Percentiles rank a stretch among this genome's conserved stretches.
phyloP scores from a whole-genome alignment of 768 basidiomycete genomes.

The Rhodotorula graminis region DNA sequence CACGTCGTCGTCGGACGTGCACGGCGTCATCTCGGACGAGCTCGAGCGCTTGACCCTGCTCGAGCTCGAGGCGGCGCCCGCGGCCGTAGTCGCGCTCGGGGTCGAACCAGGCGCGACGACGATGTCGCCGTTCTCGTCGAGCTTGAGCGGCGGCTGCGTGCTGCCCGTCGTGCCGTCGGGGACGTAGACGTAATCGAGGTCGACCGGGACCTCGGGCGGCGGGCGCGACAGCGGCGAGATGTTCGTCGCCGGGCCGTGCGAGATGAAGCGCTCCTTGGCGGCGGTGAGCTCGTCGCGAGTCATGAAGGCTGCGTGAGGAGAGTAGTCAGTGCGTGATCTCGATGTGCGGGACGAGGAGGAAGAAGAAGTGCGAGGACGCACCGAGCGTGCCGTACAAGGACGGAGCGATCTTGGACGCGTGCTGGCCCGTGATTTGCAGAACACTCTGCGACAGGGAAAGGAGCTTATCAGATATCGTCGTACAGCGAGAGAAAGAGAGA shows the following conservation, averaged over 20 bases:
- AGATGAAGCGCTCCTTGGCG: not conserved
- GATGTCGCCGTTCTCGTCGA: no score
- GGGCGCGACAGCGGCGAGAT: conserved; percentile 12
- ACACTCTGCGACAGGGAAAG: not conserved
- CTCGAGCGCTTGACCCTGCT: no score
- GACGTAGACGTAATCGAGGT: not conserved
- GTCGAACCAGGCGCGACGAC: no score
- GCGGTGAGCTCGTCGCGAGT: not conserved
- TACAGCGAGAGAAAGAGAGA: no score
- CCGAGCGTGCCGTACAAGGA: not conserved
- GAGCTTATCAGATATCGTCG: not conserved
- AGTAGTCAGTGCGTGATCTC: not conserved
- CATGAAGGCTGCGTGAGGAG: not conserved
- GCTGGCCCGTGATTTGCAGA: conserved; percentile 2
- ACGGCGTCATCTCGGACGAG: no score
- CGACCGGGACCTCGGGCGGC: not conserved
- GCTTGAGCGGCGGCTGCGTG: no score
- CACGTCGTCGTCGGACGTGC: no score
- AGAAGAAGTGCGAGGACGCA: not conserved
- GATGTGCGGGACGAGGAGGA: not conserved
- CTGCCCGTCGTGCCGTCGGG: no score
- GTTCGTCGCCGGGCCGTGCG: not conserved
- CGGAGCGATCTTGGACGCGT: conserved; percentile 10
- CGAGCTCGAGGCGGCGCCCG: no score
- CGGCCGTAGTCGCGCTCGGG: no score